Base-by-base conservation (phyloP, 129 eudicot genomes). In the Tagetes patula region DNA sequence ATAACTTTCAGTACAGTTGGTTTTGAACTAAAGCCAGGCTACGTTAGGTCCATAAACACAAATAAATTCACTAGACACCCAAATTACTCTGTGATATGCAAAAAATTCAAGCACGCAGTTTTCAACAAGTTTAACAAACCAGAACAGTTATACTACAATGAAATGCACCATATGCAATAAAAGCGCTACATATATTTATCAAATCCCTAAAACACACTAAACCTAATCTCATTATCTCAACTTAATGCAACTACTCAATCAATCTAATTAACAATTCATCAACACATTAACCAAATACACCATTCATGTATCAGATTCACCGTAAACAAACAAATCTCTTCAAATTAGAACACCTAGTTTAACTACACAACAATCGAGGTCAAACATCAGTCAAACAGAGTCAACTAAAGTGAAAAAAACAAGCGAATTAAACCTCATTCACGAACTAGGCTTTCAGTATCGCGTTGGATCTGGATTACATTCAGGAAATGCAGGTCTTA, bases 231-330 rank as follows among this genome's bases (percentile, higher is more conserved):
- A 60, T 77, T 60, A 8, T 13, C 36, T 36, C 61, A 60, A 69
- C 76, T 38, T 30, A 69, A 77, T 77, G 81, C 81, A 77, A 69
- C 81, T 48, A 77, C 70, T 64, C n/a, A 61, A 14, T 40, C 76
- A 52, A 56, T 14, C 10, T 3, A 27, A 20, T 76, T 58, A 37
- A 54, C 5, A 54, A 52, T 61, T 71, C 72, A 70, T 41, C 59
- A 71, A 12, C 20, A 52, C 40, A 42, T 52, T 45, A 12, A 70
- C 30, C 45, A 77, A 32, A 37, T 13, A 61, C 42, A n/a, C 30
- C 45, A 47, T 11, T 70, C 55, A 61, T 13, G 42, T 0, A 13
- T n/a, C 76, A 32, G 50, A 61, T 63, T 63, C 76, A 33, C 67
- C 50, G 47, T 40, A 38, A 63, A 53, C 56, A 45, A 46, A 68